These are phyloP conservation scores for Neoboletus brunneissimus DNA, from an alignment of 768 basidiomycete genomes.

Conservation along the genomic window DNA sequence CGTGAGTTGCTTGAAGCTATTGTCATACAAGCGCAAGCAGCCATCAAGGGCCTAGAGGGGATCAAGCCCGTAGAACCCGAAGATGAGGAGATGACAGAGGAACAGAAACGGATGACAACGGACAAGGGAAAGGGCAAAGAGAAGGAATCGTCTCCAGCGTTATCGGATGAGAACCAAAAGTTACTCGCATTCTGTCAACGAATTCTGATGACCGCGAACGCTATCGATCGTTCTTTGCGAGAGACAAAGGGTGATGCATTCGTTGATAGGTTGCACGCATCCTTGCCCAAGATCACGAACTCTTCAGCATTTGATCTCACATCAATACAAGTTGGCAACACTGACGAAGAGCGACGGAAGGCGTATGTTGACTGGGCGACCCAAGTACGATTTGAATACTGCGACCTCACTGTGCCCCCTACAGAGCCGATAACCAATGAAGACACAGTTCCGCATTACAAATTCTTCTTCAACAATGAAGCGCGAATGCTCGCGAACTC, in stretches of 20 bases:
- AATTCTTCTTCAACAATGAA: slow-evolving; percentile 79
- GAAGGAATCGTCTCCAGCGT: slow-evolving; percentile 33
- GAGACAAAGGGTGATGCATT: slow-evolving; percentile 91
- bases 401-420: slow-evolving; percentile 65
- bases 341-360: slow-evolving; percentile 65
- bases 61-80: slow-evolving; percentile 46
- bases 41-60: slow-evolving; percentile 81
- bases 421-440: slow-evolving; percentile 35
- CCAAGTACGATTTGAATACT: slow-evolving; percentile 82
- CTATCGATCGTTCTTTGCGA: slow-evolving; percentile 83
- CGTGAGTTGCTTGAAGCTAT: slow-evolving; percentile 90
- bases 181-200: slow-evolving; percentile 81
- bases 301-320: slow-evolving; percentile 45
- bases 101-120: slow-evolving; percentile 82
- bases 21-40: slow-evolving; percentile 90
- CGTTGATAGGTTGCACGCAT: slow-evolving; percentile 70
- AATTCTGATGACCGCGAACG: slow-evolving; percentile 76
- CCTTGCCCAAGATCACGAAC: slow-evolving; percentile 69
- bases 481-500: slow-evolving; percentile 80
- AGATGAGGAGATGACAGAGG: slow-evolving; percentile 77
- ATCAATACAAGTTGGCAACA: slow-evolving; percentile 41
- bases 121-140: slow-evolving; percentile 68
- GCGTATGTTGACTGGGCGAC: slow-evolving; percentile 85
- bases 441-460: slow-evolving; percentile 68
- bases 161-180: slow-evolving; percentile 74